Percentiles rank a stretch among this genome's conserved stretches.
Conservation (phyloP, 2,329 filamentous ascomycete species). For the Pseudonectria foliicola region DNA sequence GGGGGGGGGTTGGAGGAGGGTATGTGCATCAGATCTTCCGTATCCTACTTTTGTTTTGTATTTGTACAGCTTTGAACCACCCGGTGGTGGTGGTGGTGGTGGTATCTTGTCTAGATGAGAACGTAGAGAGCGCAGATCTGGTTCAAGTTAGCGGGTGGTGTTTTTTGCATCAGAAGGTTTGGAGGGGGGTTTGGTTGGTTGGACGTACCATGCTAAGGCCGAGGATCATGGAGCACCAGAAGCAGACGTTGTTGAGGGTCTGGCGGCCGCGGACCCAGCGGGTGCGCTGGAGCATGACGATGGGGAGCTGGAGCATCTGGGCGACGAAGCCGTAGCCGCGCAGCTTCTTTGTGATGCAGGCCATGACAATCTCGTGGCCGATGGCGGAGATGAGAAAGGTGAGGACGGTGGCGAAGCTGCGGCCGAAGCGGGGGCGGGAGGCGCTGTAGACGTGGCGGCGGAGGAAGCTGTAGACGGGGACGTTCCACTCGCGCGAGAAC, state of each 20-base stretch:
- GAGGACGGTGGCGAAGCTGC: conserved; percentile 71
- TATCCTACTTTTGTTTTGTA: too few species aligned
- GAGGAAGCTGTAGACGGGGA: conserved; percentile 95
- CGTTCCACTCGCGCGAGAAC: conserved; percentile 94
- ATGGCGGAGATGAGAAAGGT: conserved; percentile 87
- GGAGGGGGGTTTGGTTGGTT: too few species aligned
- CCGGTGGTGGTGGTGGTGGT: too few species aligned
- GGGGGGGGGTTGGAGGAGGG: too few species aligned
- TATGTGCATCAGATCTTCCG: too few species aligned
- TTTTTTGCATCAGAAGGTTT: too few species aligned
- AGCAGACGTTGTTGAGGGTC: conserved; percentile 81
- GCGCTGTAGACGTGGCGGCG: conserved; percentile 90
- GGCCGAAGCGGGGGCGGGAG: conserved; percentile 67
- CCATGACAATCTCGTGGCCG: conserved; percentile 94
- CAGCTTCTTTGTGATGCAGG: conserved; percentile 94
- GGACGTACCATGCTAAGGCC: conserved; percentile 70
- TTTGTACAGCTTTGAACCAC: too few species aligned
- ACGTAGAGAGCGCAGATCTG: conserved; percentile 50
- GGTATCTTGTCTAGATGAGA: conserved; percentile 29
- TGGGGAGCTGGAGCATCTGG: conserved; percentile 95
- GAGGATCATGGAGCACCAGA: conserved; percentile 88
- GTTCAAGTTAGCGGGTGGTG: too few species aligned
- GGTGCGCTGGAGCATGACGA: conserved; percentile 84
- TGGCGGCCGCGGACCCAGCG: conserved; percentile 65
- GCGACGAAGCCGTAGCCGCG: conserved; percentile 88